Conservation (phyloP, 768 basidiomycete species). For the Lyophyllum semitale region DNA sequence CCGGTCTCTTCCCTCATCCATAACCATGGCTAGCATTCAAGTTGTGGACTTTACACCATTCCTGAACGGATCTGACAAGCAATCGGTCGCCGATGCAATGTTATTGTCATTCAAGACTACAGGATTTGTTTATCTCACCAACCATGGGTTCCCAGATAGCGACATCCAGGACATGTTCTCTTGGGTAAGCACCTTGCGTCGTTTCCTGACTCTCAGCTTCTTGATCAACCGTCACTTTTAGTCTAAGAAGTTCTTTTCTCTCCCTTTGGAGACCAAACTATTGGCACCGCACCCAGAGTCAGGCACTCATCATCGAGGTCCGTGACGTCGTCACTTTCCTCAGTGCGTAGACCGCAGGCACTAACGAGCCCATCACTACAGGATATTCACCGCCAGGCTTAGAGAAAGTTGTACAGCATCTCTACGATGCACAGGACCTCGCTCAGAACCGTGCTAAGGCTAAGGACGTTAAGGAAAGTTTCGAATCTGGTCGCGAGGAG, state of each 20-base stretch:
- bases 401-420: constrained; percentile 40
- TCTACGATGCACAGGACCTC: constrained; percentile 33
- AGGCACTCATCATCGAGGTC: constrained; percentile 47
- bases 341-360: constrained; percentile 9
- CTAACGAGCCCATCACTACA: constrained; percentile 11
- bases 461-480: constrained; percentile 53
- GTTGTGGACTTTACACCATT: constrained; percentile 47
- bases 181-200: constrained; percentile 30
- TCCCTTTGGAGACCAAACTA: constrained; percentile 38
- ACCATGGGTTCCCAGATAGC: constrained; percentile 40
- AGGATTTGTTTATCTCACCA: constrained; percentile 51
- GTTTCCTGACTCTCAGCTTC: not conserved
- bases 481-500: constrained; percentile 55
- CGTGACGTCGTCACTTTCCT: constrained; percentile 14
- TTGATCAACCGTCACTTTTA: constrained; percentile 13
- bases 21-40: too few relatives aligned
- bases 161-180: constrained; percentile 42
- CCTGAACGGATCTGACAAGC: constrained; percentile 38
- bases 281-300: constrained; percentile 47
- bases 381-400: constrained; percentile 40
- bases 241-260: constrained; percentile 41
- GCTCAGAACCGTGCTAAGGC: constrained; percentile 28
- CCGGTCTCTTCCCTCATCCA: too few relatives aligned
- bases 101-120: constrained; percentile 44
- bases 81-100: constrained; percentile 41